These are phyloP conservation scores for Paramecium caudatum DNA, from an alignment of 73 alveolate genomes.

Conservation along the genomic window DNA sequence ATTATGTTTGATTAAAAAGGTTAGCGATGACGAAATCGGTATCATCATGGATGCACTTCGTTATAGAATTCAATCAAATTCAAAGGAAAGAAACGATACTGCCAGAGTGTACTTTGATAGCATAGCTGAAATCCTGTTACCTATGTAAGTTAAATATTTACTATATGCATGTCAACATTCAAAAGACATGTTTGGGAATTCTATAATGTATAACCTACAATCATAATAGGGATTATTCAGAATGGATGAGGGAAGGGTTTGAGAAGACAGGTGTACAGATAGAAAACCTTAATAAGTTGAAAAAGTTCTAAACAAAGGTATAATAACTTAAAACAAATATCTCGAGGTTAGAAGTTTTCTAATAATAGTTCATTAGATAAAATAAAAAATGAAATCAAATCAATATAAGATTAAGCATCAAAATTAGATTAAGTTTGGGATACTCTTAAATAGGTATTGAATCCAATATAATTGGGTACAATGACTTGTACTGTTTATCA, in stretches of 20 bases:
- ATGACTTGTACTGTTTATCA: slow-evolving; percentile 47
- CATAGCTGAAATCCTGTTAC: slow-evolving; percentile 35
- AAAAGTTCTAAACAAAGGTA: slow-evolving; percentile 43
- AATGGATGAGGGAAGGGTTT: slow-evolving; percentile 38
- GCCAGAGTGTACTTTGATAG: slow-evolving; percentile 59
- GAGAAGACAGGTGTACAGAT: neutral
- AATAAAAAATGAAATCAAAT: neutral
- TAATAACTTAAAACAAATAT: slow-evolving; percentile 25
- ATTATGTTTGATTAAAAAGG: neutral
- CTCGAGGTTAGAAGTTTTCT: neutral
- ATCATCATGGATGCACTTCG: slow-evolving; percentile 36
- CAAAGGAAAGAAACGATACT: slow-evolving; percentile 45
- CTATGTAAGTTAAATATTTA: slow-evolving; percentile 24
- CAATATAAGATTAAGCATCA: slow-evolving; percentile 19
- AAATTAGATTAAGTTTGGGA: slow-evolving; percentile 64
- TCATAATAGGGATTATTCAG: slow-evolving; percentile 3
- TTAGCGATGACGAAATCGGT: neutral
- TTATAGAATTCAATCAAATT: slow-evolving; percentile 51
- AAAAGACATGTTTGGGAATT: slow-evolving; percentile 53
- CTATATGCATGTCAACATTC: slow-evolving; percentile 8
- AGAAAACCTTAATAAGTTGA: slow-evolving; percentile 6
- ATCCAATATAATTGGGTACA: slow-evolving; percentile 33
- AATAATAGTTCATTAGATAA: slow-evolving; percentile 12
- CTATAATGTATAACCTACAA: neutral
- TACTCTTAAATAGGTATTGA: neutral